Conservation (phyloP, 495 filamentous ascomycete genomes). For the Talaromyces thailandensis region DNA sequence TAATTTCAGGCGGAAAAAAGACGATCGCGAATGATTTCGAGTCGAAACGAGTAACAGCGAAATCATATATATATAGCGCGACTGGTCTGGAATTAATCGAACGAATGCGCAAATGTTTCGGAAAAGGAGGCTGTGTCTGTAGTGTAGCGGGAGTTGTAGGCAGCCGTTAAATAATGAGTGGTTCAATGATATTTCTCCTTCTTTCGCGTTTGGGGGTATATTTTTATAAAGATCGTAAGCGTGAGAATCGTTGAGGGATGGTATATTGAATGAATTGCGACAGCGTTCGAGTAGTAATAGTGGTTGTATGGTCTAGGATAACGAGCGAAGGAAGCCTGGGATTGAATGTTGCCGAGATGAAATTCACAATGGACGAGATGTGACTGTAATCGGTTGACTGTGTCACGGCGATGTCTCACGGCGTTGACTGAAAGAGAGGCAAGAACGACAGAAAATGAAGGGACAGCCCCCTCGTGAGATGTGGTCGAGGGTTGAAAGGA, state of each 20-base stretch:
- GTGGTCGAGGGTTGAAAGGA: not conserved
- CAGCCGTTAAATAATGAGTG: not conserved
- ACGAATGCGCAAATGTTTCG: not conserved
- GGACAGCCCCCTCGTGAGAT: not conserved
- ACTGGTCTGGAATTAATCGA: not conserved
- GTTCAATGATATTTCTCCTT: not conserved
- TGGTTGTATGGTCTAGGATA: not conserved
- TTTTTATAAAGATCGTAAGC: not conserved
- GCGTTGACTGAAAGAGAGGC: not conserved
- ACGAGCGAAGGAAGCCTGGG: not conserved
- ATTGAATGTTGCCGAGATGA: too few species aligned
- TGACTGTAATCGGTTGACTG: not conserved
- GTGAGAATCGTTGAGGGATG: not conserved
- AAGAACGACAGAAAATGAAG: not conserved
- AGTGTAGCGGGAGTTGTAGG: not conserved
- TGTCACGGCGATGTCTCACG: not conserved
- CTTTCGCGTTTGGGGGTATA: not conserved
- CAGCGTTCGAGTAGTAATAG: not conserved
- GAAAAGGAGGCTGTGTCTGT: not conserved
- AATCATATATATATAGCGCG: not conserved
- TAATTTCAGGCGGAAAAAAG: not conserved
- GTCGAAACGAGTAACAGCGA: not conserved
- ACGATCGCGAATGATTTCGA: not conserved
- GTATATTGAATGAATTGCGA: not conserved
- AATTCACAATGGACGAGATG: too few species aligned